phyloP scores from a whole-genome alignment of 768 basidiomycete species.

The Psilocybe azurescens region DNA sequence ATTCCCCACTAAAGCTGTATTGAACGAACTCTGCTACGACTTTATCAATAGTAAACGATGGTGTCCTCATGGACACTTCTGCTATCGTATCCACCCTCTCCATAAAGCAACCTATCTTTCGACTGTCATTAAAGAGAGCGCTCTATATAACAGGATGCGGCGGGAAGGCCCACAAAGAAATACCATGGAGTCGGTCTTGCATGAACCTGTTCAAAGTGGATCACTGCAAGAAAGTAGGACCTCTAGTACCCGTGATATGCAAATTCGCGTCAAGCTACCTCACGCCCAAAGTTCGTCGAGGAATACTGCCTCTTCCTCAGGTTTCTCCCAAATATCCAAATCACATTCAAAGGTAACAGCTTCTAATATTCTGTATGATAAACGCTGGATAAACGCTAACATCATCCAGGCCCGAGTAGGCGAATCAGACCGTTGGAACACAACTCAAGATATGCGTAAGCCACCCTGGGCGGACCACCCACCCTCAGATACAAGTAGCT shows the following conservation, averaged over 20 bases:
- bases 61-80: slow-evolving; percentile 27
- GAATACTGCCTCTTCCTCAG: not conserved
- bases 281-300: not conserved
- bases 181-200: not conserved
- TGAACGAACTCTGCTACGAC: slow-evolving; percentile 35
- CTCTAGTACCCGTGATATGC: not conserved
- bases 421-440: not conserved
- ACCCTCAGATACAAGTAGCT: slow-evolving; percentile 15
- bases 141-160: slow-evolving; percentile 10
- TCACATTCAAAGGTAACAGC: not conserved
- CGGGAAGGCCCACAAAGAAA: not conserved
- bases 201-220: not conserved
- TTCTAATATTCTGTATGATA: not conserved
- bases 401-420: not conserved
- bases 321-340: not conserved
- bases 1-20: slow-evolving; percentile 29
- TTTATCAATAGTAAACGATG: slow-evolving; percentile 25
- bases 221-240: not conserved
- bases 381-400: not conserved
- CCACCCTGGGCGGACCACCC: slow-evolving; percentile 12
- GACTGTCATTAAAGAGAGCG: slow-evolving; percentile 12
- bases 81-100: slow-evolving; percentile 36
- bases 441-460: not conserved
- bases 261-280: slow-evolving; percentile 1
- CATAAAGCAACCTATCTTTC: slow-evolving; percentile 20